Conservation (phyloP, 108 stramenopile species). For the Chaetoceros tenuissimus region DNA sequence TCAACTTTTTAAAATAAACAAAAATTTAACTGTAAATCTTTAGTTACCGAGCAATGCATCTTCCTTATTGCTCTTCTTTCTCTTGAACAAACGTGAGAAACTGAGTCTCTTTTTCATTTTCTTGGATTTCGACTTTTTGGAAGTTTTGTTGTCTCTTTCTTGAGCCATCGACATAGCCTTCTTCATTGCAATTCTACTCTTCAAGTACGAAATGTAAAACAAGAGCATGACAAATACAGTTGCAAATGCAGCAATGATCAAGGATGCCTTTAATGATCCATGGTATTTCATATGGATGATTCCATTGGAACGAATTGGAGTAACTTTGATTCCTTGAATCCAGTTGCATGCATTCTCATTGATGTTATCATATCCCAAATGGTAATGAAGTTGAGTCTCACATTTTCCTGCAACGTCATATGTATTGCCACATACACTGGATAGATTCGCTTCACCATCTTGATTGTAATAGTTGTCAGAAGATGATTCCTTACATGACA, state of each 20-base stretch:
- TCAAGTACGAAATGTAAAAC: neutral
- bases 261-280: neutral
- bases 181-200: neutral
- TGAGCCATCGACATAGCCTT: too few species aligned
- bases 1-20: too few species aligned
- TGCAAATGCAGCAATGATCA: neutral
- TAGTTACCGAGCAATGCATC: too few species aligned
- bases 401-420: slow-evolving; percentile 75
- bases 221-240: neutral
- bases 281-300: slow-evolving; percentile 35
- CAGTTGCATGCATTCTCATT: slow-evolving; percentile 74
- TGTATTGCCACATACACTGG: slow-evolving; percentile 47
- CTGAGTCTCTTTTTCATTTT: too few species aligned
- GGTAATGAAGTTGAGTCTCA: slow-evolving; percentile 49
- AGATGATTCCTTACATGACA: slow-evolving; percentile 27
- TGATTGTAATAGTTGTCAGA: slow-evolving; percentile 10
- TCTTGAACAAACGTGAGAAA: too few species aligned
- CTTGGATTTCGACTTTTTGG: too few species aligned
- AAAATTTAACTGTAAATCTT: too few species aligned
- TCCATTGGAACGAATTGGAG: slow-evolving; percentile 54
- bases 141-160: too few species aligned
- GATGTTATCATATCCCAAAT: slow-evolving; percentile 61
- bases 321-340: slow-evolving; percentile 76
- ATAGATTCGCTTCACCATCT: slow-evolving; percentile 31
- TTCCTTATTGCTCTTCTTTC: too few species aligned